Evolutionary conservation across 2,329 filamentous ascomycete species (phyloP).

Genomic region (Sarocladium oryzae): DNA sequence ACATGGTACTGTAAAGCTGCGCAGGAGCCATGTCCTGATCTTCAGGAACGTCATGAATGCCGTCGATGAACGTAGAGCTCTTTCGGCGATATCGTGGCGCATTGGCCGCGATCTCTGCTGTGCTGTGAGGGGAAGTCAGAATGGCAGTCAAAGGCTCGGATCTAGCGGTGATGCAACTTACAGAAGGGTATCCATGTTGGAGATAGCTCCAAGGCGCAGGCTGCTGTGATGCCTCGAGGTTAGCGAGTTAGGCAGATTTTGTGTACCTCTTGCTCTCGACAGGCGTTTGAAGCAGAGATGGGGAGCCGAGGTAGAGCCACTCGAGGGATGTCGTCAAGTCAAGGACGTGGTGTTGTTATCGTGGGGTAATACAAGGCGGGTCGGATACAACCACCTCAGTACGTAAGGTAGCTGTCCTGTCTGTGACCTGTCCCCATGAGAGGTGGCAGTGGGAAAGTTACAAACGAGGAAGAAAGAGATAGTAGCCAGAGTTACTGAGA

Average conservation of each 20-base stretch:
- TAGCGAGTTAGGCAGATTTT: not conserved
- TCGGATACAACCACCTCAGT: too few species aligned
- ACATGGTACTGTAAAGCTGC: constrained; percentile 97
- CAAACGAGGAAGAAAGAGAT: too few species aligned
- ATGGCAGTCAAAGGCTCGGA: not conserved
- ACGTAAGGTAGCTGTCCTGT: too few species aligned
- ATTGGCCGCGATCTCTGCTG: constrained; percentile 85
- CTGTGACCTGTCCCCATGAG: too few species aligned
- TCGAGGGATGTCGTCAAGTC: constrained; percentile 2
- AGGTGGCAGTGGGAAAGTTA: too few species aligned
- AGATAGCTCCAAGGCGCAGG: not conserved
- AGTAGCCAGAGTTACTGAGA: too few species aligned
- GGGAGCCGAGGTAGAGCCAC: not conserved
- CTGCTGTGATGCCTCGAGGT: not conserved
- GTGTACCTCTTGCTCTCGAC: too few species aligned
- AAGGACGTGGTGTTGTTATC: constrained; percentile 1
- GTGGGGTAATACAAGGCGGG: constrained; percentile 5
- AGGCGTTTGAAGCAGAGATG: too few species aligned
- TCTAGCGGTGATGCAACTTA: constrained; percentile 31
- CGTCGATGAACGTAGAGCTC: constrained; percentile 95
- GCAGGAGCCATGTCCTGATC: constrained; percentile 81
- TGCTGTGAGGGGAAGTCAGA: constrained; percentile 44
- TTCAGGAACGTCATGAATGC: constrained; percentile 87
- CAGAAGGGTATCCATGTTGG: constrained; percentile 55
- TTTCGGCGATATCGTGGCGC: constrained; percentile 84